Evolutionary conservation across 805 yeast species (phyloP).

Genomic region (Saccharomycopsis sp.): DNA sequence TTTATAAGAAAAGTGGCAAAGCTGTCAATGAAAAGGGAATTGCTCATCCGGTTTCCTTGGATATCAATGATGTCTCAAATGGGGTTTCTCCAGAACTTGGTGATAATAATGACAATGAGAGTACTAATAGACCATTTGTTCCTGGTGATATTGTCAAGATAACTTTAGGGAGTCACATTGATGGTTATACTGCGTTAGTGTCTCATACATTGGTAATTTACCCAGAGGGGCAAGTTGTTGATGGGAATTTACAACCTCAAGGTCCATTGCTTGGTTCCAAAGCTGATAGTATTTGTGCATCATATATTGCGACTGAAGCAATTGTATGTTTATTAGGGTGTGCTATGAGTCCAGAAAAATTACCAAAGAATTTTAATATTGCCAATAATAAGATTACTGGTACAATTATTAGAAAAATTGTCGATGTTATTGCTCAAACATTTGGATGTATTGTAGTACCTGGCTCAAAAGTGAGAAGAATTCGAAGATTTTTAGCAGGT

Average conservation of each 20-base stretch:
- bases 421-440: slow-evolving; percentile 78
- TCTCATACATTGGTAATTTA: slow-evolving; percentile 84
- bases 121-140: slow-evolving; percentile 32
- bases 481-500: slow-evolving; percentile 91
- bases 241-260: slow-evolving; percentile 26
- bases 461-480: slow-evolving; percentile 85
- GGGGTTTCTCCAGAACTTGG: slow-evolving; percentile 88
- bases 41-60: slow-evolving; percentile 85
- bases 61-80: slow-evolving; percentile 66
- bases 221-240: slow-evolving; percentile 48
- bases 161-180: slow-evolving; percentile 84
- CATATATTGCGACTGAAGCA: slow-evolving; percentile 84
- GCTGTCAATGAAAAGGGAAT: slow-evolving; percentile 82
- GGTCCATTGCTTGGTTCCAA: slow-evolving; percentile 79
- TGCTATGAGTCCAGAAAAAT: slow-evolving; percentile 66
- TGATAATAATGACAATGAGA: slow-evolving; percentile 26
- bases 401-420: slow-evolving; percentile 58
- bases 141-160: slow-evolving; percentile 86
- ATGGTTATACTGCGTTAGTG: slow-evolving; percentile 84
- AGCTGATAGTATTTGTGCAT: slow-evolving; percentile 87
- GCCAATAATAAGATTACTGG: slow-evolving; percentile 52
- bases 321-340: slow-evolving; percentile 71
- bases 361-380: slow-evolving; percentile 43
- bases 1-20: slow-evolving; percentile 45
- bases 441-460: slow-evolving; percentile 86